Base-by-base conservation (phyloP, 371 early-diverging fungal species). In the Apophysomyces sp. region DNA sequence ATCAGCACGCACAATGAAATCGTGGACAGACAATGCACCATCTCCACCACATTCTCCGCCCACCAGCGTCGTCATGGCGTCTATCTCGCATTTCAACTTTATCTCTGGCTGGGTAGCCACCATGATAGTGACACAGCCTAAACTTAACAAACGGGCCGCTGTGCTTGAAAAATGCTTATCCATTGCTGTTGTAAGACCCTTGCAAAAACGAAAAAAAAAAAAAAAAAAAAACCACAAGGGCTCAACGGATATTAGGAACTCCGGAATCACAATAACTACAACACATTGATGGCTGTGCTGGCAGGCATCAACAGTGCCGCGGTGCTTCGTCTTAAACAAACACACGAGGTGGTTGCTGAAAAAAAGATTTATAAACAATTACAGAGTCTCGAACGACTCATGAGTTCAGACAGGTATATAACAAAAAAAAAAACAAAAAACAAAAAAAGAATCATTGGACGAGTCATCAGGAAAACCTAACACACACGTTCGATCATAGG, bases 291-390 rank as follows among this genome's bases (percentile, higher is more conserved):
- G 89, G 89, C 91, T 7, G 71, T 91, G 30, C 66, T 91, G 53
- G 88, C 89, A 2, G 91, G 90, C 4, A 75, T 91, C 60, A 90
- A 88, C 60, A 86, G 80, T 51, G 87, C 89, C 0, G 68, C 89
- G 13, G 84, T 88, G 30, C 67, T 81, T 3, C 71, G 89, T 24
- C 63, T 88, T 18, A 71, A 74, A 30, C 84, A 85, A 24, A 88
- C 91, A 11, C 77, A 86, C 4, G 83, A 82, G 29, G 69, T 72
- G n/a, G 57, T 87, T 0, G 39, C 61, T 0, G 68, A 71, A 2
- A 86, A 82, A 52, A 82, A 80, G 41, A 69, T 79, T 1, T 81
- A 79, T 69, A 78, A 81, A 44, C 77, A 81, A 26, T 78, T 81
- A 60, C 84, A 85, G 41, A 80, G 82, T 30, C 69, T 89, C 12